These are phyloP conservation scores for Rhizopogon roseolus DNA, from an alignment of 768 basidiomycete species.

Conservation along the genomic window DNA sequence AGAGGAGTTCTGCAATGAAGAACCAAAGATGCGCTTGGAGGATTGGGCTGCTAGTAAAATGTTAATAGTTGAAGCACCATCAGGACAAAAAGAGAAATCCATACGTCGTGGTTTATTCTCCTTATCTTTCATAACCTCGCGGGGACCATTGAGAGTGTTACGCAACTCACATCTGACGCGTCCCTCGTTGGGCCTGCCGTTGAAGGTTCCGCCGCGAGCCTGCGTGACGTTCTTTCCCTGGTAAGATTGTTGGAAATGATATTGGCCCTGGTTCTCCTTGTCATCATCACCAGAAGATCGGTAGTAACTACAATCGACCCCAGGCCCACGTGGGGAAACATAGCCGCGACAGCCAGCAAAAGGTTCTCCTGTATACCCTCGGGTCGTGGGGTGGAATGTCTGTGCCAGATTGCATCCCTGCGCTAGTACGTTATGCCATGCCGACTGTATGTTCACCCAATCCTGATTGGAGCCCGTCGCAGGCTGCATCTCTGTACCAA, in stretches of 20 bases:
- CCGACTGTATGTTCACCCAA: conserved; percentile 38
- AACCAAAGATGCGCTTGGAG: conserved; percentile 45
- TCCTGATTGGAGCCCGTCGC: conserved; percentile 43
- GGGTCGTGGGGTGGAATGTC: conserved; percentile 16
- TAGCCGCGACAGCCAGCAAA: conserved; percentile 4
- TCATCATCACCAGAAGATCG: conserved; percentile 16
- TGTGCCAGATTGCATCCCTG: conserved; percentile 5
- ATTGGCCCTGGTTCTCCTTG: conserved; percentile 33
- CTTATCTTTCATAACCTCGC: conserved; percentile 41
- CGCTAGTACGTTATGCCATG: conserved; percentile 12
- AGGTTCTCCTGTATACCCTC: conserved; percentile 2
- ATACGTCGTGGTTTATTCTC: conserved; percentile 54
- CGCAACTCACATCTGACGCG: conserved; percentile 45
- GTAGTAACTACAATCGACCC: conserved; percentile 10
- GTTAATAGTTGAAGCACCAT: neutral
- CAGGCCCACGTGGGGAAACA: neutral
- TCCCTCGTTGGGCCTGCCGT: conserved; percentile 24
- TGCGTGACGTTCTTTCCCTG: conserved; percentile 15
- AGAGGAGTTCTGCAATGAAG: conserved; percentile 41
- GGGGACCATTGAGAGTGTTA: conserved; percentile 36
- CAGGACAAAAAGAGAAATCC: conserved; percentile 17
- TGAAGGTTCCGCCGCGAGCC: conserved; percentile 27
- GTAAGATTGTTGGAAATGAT: conserved; percentile 10
- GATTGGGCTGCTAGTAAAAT: conserved; percentile 36
- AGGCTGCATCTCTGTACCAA: conserved; percentile 23